Evolutionary conservation across 306 rosid genomes (phyloP).

Genomic region (Cucumis melo): DNA sequence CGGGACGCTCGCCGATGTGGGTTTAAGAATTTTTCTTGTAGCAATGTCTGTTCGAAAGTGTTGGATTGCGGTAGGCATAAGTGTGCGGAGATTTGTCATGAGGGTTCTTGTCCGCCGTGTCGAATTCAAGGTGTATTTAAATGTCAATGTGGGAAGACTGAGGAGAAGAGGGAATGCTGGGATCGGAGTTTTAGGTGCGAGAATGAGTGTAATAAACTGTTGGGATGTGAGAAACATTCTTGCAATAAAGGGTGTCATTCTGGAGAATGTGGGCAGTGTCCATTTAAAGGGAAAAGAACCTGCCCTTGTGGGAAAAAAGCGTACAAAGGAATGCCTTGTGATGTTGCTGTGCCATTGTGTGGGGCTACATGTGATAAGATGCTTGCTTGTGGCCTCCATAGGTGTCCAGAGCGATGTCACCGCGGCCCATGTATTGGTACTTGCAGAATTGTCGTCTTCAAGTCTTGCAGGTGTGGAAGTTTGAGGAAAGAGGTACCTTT

Average conservation of each 20-base stretch:
- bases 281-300: conserved; percentile 63
- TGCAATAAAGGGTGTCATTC: conserved; percentile 69
- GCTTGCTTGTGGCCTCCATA: conserved; percentile 59
- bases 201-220: conserved; percentile 39
- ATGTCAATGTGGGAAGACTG: conserved; percentile 61
- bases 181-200: conserved; percentile 53
- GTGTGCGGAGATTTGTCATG: conserved; percentile 59
- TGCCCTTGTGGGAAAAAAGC: conserved; percentile 84
- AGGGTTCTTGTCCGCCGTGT: conserved; percentile 59
- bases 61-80: conserved; percentile 52
- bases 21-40: conserved; percentile 62
- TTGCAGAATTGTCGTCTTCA: conserved; percentile 62
- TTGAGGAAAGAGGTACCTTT: conserved; percentile 70
- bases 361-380: conserved; percentile 70
- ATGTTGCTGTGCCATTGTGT: conserved; percentile 52
- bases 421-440: conserved; percentile 64
- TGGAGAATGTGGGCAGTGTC: conserved; percentile 73
- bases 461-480: conserved; percentile 79
- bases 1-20: conserved; percentile 68
- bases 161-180: conserved; percentile 65
- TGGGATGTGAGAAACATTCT: conserved; percentile 64
- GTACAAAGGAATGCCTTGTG: conserved; percentile 71
- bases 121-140: conserved; percentile 21
- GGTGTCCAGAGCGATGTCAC: conserved; percentile 86
- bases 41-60: conserved; percentile 33